phyloP scores from a whole-genome alignment of 768 basidiomycete species.

The Sarcomyxa edulis region DNA sequence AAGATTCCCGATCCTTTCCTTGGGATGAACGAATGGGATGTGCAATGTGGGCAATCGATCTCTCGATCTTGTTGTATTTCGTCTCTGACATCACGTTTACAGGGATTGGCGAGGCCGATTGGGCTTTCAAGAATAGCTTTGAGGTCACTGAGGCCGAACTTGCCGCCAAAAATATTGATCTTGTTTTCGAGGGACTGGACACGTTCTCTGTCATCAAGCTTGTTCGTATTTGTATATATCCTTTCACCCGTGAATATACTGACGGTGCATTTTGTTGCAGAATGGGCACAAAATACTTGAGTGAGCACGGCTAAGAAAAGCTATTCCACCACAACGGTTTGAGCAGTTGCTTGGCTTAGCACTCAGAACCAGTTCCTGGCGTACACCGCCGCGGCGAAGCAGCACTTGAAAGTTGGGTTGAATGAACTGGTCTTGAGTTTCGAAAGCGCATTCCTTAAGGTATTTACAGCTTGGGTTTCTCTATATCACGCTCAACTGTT shows the following conservation, averaged over 20 bases:
- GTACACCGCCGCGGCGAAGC: constrained; percentile 59
- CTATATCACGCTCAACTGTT: not conserved
- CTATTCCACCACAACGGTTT: too few species aligned
- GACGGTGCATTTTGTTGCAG: constrained; percentile 27
- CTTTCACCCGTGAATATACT: not conserved
- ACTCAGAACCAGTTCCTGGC: constrained; percentile 84
- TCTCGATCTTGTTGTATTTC: too few species aligned
- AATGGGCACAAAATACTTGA: constrained; percentile 68
- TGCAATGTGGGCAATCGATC: constrained; percentile 71
- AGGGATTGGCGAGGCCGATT: constrained; percentile 89
- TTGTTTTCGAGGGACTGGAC: constrained; percentile 89
- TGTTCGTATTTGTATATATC: constrained; percentile 33
- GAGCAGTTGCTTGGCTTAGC: too few species aligned
- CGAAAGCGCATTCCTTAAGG: constrained; percentile 69
- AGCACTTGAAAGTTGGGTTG: constrained; percentile 40
- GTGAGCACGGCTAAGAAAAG: constrained; percentile 26
- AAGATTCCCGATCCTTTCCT: constrained; percentile 82
- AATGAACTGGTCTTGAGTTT: constrained; percentile 75
- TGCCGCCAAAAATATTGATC: constrained; percentile 46
- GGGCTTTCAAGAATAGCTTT: constrained; percentile 77
- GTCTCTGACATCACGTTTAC: constrained; percentile 1
- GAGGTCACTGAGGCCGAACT: constrained; percentile 42
- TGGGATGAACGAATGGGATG: constrained; percentile 82
- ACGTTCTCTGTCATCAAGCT: constrained; percentile 76
- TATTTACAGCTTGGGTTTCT: constrained; percentile 12